A percentile compares a stretch with the other conserved stretches of the same genome.
Evolutionary conservation across 495 filamentous ascomycete species (phyloP).

Genomic region (Entonaema liquescens): DNA sequence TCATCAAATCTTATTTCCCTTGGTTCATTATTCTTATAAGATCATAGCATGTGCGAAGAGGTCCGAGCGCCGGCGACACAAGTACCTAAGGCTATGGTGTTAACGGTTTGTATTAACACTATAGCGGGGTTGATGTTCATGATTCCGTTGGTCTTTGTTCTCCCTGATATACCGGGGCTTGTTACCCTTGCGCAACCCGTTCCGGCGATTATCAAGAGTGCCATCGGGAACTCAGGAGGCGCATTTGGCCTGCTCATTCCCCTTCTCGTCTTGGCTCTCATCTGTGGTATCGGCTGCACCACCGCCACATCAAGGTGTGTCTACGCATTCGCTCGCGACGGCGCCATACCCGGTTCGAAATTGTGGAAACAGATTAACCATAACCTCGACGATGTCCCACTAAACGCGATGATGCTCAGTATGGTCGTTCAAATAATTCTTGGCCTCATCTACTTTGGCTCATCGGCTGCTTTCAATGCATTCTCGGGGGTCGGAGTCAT

Average conservation of each 20-base stretch:
- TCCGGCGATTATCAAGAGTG: slow-evolving; percentile 56
- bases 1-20: neutral
- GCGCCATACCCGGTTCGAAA: slow-evolving; percentile 63
- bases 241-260: slow-evolving; percentile 58
- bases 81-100: slow-evolving; percentile 62
- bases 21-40: slow-evolving; percentile 19
- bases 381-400: slow-evolving; percentile 57
- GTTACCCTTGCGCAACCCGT: slow-evolving; percentile 55
- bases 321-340: slow-evolving; percentile 69
- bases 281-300: slow-evolving; percentile 70
- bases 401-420: slow-evolving; percentile 62
- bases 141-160: slow-evolving; percentile 59
- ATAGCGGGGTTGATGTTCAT: slow-evolving; percentile 59
- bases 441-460: slow-evolving; percentile 64
- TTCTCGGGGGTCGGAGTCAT: slow-evolving; percentile 72
- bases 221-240: slow-evolving; percentile 55
- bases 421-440: slow-evolving; percentile 57
- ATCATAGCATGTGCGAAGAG: slow-evolving; percentile 58
- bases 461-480: slow-evolving; percentile 62
- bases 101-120: slow-evolving; percentile 59
- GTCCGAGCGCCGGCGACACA: slow-evolving; percentile 57
- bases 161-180: slow-evolving; percentile 56
- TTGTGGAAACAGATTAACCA: slow-evolving; percentile 60
- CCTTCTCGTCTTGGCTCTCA: slow-evolving; percentile 60
- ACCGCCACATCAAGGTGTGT: slow-evolving; percentile 67